Evolutionary conservation across 768 basidiomycete genomes (phyloP), one percentile per base, ranked within the genome.

Genomic region (Macrolepiota albuminosa): DNA sequence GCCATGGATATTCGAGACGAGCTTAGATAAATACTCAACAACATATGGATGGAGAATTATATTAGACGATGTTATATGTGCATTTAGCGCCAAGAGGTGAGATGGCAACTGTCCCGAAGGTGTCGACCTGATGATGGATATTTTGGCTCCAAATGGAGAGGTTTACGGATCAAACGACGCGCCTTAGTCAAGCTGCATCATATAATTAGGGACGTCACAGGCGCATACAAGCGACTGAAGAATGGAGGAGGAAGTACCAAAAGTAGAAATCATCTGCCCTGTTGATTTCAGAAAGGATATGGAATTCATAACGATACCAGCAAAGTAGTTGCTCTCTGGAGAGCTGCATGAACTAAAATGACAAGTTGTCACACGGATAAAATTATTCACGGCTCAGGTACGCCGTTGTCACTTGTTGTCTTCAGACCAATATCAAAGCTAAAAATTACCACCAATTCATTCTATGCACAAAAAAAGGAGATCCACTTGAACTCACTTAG

Each of bases 11-110:
- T 26, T 33, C 31, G 16, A 51, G 52, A 18, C 53, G 40, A 36
- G 26, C 26, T 51, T 37, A 21, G 21, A 43, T 11, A 16, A 33
- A 42, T 40, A 40, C 14, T 16, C 13, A 11, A 42, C 26, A 31
- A 21, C 14, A 58, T 42, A 10, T 18, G 40, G 6, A 42, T 48
- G 59, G 59, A 60, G 63, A 63, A 50, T 61, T 26, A 42, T n/a
- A 37, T 57, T 46, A 31, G 62, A 60, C 53, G 59, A 61, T 48
- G 36, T 31, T 13, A 24, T n/a, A 39, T 24, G 46, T 16, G 50
- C 4, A 6, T 40, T 11, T 11, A 56, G 55, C 55, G 45, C 45
- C 55, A 33, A 45, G 4, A 47, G 29, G n/a, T 37, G 37, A 16
- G 39, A 54, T 42, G 34, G 53, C 53, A 54, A 42, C 53, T 42